Conservation (phyloP, 345 rosid species). For the Eucalyptus pumila region DNA sequence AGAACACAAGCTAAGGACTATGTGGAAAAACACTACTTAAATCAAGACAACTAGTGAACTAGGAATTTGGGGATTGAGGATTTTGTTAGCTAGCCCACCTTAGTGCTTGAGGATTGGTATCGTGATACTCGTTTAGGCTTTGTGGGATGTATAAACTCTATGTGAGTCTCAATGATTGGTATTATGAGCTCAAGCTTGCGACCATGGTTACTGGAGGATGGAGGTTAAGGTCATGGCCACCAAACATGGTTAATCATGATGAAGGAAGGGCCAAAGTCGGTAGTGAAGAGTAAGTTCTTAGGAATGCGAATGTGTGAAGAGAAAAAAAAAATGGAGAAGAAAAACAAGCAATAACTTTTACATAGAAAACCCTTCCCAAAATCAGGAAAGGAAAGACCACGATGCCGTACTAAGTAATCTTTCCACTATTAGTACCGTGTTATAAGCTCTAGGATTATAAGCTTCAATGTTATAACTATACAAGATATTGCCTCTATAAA, state of each 20-base stretch:
- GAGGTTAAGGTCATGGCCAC: neutral
- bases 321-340: too few species aligned
- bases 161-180: neutral
- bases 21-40: neutral
- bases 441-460: too few species aligned
- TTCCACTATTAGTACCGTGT: too few species aligned
- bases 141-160: neutral
- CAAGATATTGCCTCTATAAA: too few species aligned
- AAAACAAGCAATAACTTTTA: too few species aligned
- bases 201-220: neutral
- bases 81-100: neutral
- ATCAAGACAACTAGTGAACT: neutral
- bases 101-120: neutral
- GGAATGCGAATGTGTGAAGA: too few species aligned
- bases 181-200: neutral
- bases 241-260: neutral
- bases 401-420: too few species aligned
- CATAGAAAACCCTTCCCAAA: too few species aligned
- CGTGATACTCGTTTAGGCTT: neutral
- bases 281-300: neutral
- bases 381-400: too few species aligned
- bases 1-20: neutral
- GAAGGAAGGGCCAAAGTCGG: neutral
- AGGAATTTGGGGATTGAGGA: neutral
- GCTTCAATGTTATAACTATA: too few species aligned